Conservation (phyloP, 106 monocot species). For the Posidonia australis region DNA sequence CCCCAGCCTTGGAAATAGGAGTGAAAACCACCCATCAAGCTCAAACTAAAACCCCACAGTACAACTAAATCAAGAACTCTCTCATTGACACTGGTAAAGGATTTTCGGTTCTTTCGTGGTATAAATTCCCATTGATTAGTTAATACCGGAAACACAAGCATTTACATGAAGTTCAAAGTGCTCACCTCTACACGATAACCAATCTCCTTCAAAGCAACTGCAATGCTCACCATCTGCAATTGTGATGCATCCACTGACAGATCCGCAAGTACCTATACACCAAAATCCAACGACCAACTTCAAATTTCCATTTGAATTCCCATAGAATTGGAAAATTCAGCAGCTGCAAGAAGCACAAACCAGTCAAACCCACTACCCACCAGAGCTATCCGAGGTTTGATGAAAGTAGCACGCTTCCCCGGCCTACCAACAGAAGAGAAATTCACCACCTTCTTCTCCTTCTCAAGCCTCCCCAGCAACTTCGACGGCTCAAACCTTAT, state of each 20-base stretch:
- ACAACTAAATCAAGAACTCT: background rate
- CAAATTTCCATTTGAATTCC: background rate
- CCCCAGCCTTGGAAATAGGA: too few relatives aligned
- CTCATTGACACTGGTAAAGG: too few relatives aligned
- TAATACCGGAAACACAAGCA: too few relatives aligned
- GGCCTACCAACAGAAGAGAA: slow-evolving; percentile 3
- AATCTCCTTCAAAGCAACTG: slow-evolving; percentile 23
- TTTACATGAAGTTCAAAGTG: background rate
- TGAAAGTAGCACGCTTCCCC: background rate
- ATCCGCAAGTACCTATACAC: slow-evolving; percentile 21
- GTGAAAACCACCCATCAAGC: too few relatives aligned
- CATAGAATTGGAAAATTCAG: background rate
- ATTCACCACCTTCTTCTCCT: slow-evolving; percentile 12
- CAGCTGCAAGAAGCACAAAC: background rate
- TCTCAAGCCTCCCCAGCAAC: slow-evolving; percentile 25
- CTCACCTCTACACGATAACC: slow-evolving; percentile 25
- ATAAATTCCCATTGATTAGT: too few relatives aligned
- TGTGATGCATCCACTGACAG: slow-evolving; percentile 12
- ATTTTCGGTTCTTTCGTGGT: too few relatives aligned
- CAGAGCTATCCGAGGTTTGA: slow-evolving; percentile 18
- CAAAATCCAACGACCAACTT: background rate
- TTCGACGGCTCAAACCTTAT: slow-evolving; percentile 24
- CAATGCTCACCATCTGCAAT: slow-evolving; percentile 21
- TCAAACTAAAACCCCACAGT: background rate
- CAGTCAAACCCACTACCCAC: slow-evolving; percentile 7